Evolutionary conservation across 1,284 basidiomycete species (phyloP).

Genomic region (Cystobasidium slooffiae): DNA sequence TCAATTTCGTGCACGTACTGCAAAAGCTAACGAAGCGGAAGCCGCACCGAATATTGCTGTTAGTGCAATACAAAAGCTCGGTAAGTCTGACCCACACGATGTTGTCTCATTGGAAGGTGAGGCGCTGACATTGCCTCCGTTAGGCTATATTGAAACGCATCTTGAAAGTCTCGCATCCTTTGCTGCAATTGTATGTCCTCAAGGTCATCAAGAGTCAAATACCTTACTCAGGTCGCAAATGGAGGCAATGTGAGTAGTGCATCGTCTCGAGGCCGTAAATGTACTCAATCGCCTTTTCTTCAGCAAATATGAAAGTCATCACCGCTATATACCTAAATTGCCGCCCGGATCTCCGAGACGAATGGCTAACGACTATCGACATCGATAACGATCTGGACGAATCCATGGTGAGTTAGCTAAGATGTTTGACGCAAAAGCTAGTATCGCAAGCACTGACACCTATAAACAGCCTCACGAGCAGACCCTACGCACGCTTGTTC

Average conservation of each 20-base stretch:
- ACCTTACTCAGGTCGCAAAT: conserved; percentile 96
- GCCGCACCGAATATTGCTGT: conserved; percentile 90
- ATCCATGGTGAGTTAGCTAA: conserved; percentile 55
- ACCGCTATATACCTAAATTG: conserved; percentile 98
- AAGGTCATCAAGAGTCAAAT: conserved; percentile 99
- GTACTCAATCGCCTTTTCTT: not conserved
- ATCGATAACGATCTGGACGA: conserved; percentile 82
- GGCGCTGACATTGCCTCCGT: not conserved
- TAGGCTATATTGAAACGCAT: conserved; percentile 94
- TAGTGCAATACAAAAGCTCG: conserved; percentile 98
- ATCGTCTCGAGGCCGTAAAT: not conserved
- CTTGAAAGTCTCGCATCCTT: conserved; percentile 87
- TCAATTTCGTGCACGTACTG: conserved; percentile 97
- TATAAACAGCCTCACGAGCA: conserved; percentile 84
- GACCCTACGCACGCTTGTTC: conserved; percentile 89
- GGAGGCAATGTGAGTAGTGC: conserved; percentile 80
- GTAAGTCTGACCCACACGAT: conserved; percentile 61
- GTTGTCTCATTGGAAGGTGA: not conserved
- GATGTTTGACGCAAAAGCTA: not conserved
- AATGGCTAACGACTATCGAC: conserved; percentile 94
- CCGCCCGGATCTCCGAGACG: conserved; percentile 91
- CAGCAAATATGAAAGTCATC: conserved; percentile 99
- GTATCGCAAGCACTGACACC: not conserved
- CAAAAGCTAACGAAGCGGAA: conserved; percentile 96
- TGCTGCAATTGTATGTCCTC: conserved; percentile 93